These are phyloP conservation scores for Cladophialophora yegresii DNA, from an alignment of 2,329 filamentous ascomycete species.

Conservation along the genomic window DNA sequence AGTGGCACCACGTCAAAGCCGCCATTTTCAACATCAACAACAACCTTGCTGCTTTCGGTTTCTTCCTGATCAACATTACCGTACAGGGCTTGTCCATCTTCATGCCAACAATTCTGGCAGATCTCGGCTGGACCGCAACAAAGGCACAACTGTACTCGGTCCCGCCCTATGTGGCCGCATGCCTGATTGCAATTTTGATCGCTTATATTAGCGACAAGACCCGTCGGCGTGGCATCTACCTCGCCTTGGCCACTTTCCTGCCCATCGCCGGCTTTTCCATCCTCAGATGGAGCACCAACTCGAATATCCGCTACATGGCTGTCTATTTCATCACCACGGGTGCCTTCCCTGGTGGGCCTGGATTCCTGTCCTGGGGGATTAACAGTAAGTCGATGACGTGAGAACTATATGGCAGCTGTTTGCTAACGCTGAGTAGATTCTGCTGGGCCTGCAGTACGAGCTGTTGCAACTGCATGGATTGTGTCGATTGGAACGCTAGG, in stretches of 20 bases:
- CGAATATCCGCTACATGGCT: conserved; percentile 69
- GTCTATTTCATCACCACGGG: conserved; percentile 81
- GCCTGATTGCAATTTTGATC: conserved; percentile 66
- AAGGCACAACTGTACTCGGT: conserved; percentile 71
- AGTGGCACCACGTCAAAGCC: conserved; percentile 30
- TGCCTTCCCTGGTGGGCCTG: conserved; percentile 83
- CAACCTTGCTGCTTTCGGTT: conserved; percentile 29
- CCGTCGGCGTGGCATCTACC: conserved; percentile 73
- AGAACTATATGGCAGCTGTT: neutral
- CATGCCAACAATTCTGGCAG: conserved; percentile 46
- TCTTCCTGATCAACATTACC: conserved; percentile 37
- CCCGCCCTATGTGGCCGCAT: conserved; percentile 72
- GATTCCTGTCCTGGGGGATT: conserved; percentile 80
- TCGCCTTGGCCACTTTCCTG: conserved; percentile 67
- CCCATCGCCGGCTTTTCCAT: conserved; percentile 74
- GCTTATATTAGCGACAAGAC: conserved; percentile 77
- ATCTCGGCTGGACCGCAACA: conserved; percentile 49
- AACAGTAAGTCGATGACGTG: conserved; percentile 61
- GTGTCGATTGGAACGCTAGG: conserved; percentile 77
- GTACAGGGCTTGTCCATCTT: conserved; percentile 47
- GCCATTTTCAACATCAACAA: conserved; percentile 36
- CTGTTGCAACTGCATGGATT: conserved; percentile 74
- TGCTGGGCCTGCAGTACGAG: conserved; percentile 66
- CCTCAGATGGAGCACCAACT: conserved; percentile 68
- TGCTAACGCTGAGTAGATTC: conserved; percentile 21